Base-by-base conservation (phyloP, 2,329 filamentous ascomycete genomes). In the Fusarium musae region DNA sequence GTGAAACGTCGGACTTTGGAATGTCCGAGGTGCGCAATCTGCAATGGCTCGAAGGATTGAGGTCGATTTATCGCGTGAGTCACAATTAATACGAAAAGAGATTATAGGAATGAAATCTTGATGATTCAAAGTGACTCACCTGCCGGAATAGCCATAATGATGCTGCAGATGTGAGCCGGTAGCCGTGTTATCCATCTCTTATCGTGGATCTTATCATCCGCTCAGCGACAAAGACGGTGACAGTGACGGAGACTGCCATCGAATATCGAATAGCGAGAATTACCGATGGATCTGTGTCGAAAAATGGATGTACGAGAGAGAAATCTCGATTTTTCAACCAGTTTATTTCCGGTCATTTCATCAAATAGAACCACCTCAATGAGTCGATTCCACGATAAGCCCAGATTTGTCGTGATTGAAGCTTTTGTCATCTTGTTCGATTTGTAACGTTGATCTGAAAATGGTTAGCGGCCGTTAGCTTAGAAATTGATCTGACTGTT, bases 401-500 rank as follows among this genome's bases (percentile, higher is more conserved):
- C 6, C 30, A 10, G 19, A 19, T 26, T 13, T 57, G 64, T 50
- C 44, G 50, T 58, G 30, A 64, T 30, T 47, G 49, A 58, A 57
- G 58, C 30, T 58, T 58, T 69, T 53, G 66, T 69, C 66, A 69
- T 66, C 65, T 16, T 23, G 7, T 10, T n/a, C 21, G 59, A 69
- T 69, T 69, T 65, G 59, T 65, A 64, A 69, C 19, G 37, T n/a
- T 40, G 52, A 23, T 16, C 36, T 63, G 4, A 49, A 28, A 5
- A 1, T 30, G 63, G 2, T 40, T 68, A 68, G 65, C 16, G 37
- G n/a, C n/a, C 19, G 26, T 26, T 46, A 39, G 69, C 63, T 72
- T 72, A 72, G 69, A 72, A 72, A 72, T 72, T 34, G 17, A 17
- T 21, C 42, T 44, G 28, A 28, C 28, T 49, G 46, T 10, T 49